These are phyloP conservation scores for Aureobasidium vineae DNA, from an alignment of 2,329 filamentous ascomycete species.

Conservation along the genomic window DNA sequence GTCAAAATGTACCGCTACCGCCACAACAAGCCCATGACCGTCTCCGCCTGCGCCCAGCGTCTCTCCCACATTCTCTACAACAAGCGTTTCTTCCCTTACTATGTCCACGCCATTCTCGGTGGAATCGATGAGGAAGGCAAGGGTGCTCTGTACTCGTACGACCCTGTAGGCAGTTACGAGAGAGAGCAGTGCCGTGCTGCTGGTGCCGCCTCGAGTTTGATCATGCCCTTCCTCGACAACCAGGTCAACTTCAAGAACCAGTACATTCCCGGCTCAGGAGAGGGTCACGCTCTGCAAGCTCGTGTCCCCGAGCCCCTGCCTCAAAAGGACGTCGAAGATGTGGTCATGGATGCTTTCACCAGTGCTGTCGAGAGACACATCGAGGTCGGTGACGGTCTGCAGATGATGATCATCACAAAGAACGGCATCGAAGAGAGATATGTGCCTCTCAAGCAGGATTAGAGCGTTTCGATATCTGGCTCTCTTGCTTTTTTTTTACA, in stretches of 20 bases:
- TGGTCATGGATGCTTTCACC: slow-evolving; percentile 97
- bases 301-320: slow-evolving; percentile 67
- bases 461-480: neutral
- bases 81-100: slow-evolving; percentile 99
- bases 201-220: slow-evolving; percentile 79
- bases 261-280: slow-evolving; percentile 82
- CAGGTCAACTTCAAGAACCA: slow-evolving; percentile 99
- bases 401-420: slow-evolving; percentile 90
- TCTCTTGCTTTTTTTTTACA: slow-evolving; percentile 15
- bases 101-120: slow-evolving; percentile 89
- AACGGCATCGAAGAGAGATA: slow-evolving; percentile 85
- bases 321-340: slow-evolving; percentile 70
- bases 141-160: slow-evolving; percentile 94
- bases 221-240: slow-evolving; percentile 99
- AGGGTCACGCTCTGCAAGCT: slow-evolving; percentile 75
- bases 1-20: slow-evolving; percentile 99
- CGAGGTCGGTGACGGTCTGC: slow-evolving; percentile 93
- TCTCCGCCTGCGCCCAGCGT: slow-evolving; percentile 91
- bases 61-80: slow-evolving; percentile 93
- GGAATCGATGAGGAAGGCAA: slow-evolving; percentile 92
- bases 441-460: slow-evolving; percentile 86
- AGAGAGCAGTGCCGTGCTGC: slow-evolving; percentile 93
- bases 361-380: slow-evolving; percentile 96
- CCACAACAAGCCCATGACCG: slow-evolving; percentile 93
- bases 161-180: slow-evolving; percentile 97